Conservation (phyloP, 129 eudicot species). For the Lactuca saligna region DNA sequence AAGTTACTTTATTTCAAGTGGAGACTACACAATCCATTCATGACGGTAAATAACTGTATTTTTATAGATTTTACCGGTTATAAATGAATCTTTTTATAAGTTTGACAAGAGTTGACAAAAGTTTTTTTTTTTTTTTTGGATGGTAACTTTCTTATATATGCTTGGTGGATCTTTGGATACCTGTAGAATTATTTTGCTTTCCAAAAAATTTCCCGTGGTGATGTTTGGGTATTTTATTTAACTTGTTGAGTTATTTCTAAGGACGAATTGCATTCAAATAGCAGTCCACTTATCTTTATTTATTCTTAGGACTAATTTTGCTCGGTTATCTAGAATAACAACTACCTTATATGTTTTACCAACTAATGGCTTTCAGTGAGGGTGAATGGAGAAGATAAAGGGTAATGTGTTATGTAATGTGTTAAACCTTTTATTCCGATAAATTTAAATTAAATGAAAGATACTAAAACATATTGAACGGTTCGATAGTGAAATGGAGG, state of each 20-base stretch:
- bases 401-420: too few relatives aligned
- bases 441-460: too few relatives aligned
- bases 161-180: conserved; percentile 1
- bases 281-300: not conserved
- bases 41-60: not conserved
- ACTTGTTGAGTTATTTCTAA: too few relatives aligned
- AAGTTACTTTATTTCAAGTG: not conserved
- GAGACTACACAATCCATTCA: not conserved
- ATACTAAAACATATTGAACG: too few relatives aligned
- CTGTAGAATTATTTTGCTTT: not conserved
- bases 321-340: not conserved
- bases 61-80: not conserved
- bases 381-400: too few relatives aligned
- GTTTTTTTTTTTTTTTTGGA: not conserved
- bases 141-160: not conserved
- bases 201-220: not conserved
- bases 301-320: too few relatives aligned
- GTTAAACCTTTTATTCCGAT: too few relatives aligned
- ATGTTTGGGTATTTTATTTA: not conserved
- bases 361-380: not conserved
- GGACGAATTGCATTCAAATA: too few relatives aligned
- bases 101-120: not conserved
- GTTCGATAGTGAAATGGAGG: not conserved
- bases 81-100: not conserved
- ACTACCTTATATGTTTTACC: not conserved